A percentile compares a stretch with the other conserved stretches of the same genome.
phyloP scores from a whole-genome alignment of 345 rosid genomes.

The Syzygium oleosum region DNA sequence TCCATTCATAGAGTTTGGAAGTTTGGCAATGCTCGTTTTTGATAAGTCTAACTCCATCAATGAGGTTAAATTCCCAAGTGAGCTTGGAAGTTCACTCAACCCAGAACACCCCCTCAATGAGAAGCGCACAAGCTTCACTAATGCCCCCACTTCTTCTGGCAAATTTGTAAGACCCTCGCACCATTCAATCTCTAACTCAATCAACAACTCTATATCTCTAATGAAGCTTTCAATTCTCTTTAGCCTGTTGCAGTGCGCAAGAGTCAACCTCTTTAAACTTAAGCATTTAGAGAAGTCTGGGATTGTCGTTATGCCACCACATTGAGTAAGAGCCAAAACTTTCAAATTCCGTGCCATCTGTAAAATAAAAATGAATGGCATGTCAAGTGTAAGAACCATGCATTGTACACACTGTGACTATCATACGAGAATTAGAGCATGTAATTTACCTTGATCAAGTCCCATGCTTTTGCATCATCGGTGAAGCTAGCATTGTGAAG shows the following conservation, averaged over 20 bases:
- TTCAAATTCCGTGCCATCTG: not conserved
- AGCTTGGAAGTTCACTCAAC: not conserved
- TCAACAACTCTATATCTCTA: not conserved
- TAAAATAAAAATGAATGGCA: not conserved
- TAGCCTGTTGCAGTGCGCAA: not conserved
- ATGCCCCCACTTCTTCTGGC: not conserved
- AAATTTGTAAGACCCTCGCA: not conserved
- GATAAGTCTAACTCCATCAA: not conserved
- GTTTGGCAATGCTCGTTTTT: not conserved
- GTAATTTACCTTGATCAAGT: not conserved
- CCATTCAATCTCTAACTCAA: not conserved
- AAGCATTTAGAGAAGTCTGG: not conserved
- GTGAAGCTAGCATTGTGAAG: not conserved
- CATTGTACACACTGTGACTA: not conserved
- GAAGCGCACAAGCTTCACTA: not conserved
- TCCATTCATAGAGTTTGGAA: fast-evolving
- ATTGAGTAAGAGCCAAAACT: not conserved
- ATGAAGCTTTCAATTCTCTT: not conserved
- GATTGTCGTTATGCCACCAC: not conserved
- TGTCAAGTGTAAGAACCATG: not conserved
- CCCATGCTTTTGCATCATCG: not conserved
- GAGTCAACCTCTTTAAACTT: not conserved
- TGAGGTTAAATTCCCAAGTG: not conserved
- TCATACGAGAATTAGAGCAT: not conserved
- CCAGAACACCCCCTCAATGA: not conserved